These are phyloP conservation scores for Drechslerella dactyloides DNA, from an alignment of 2,329 filamentous ascomycete species.

Conservation along the genomic window DNA sequence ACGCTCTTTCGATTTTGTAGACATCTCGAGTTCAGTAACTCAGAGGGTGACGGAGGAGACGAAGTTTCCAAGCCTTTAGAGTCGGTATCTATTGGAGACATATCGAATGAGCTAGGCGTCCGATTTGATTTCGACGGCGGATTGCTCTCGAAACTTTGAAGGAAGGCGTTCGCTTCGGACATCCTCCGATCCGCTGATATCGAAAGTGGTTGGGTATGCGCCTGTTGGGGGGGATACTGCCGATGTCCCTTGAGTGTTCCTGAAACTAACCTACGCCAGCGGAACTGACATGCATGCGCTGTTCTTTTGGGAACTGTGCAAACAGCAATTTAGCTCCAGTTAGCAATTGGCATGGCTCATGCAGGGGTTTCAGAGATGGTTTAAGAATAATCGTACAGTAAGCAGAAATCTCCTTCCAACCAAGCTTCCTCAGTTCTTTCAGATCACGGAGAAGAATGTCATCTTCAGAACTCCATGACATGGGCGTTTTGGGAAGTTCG, in stretches of 20 bases:
- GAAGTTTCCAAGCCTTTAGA: conserved; percentile 22
- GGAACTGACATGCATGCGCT: conserved; percentile 56
- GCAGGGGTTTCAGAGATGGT: conserved; percentile 9
- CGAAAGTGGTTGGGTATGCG: conserved; percentile 19
- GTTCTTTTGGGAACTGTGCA: conserved; percentile 54
- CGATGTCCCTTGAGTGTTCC: conserved; percentile 55
- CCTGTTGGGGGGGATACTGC: conserved; percentile 27
- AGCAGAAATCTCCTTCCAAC: conserved; percentile 56
- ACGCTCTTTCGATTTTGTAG: conserved; percentile 11
- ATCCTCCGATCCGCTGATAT: conserved; percentile 10
- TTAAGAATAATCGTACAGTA: conserved; percentile 53
- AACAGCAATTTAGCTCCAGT: conserved; percentile 27
- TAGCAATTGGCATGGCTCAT: neutral
- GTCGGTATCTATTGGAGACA: conserved; percentile 20
- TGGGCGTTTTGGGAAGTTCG: conserved; percentile 55
- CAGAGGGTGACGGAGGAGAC: conserved; percentile 37
- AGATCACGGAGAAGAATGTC: conserved; percentile 55
- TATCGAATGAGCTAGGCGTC: conserved; percentile 25
- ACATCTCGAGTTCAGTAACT: conserved; percentile 21
- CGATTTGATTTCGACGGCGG: conserved; percentile 13
- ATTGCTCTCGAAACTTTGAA: conserved; percentile 17
- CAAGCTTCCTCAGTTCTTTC: conserved; percentile 55
- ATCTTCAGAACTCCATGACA: conserved; percentile 56
- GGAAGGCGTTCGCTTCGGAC: conserved; percentile 17
- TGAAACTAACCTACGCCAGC: conserved; percentile 55